These are phyloP conservation scores for Penicillium coffeae DNA, from an alignment of 495 filamentous ascomycete genomes.

Conservation along the genomic window DNA sequence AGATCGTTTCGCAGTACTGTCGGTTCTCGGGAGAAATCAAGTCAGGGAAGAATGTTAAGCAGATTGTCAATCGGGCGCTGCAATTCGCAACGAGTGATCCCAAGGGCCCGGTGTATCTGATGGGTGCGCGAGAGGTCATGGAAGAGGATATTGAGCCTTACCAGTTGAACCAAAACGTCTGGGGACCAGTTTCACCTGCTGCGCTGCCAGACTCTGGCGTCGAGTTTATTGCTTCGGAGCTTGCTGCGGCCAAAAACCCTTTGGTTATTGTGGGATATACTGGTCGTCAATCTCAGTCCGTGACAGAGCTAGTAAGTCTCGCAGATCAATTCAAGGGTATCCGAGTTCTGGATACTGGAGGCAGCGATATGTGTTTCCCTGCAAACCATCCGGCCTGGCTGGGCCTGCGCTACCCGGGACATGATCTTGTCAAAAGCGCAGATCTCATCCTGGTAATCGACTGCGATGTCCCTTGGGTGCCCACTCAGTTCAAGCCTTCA, in stretches of 20 bases:
- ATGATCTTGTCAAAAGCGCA: conserved; percentile 68
- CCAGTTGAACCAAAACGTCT: conserved; percentile 63
- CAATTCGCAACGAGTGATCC: conserved; percentile 82
- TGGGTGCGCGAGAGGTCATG: conserved; percentile 84
- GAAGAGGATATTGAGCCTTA: conserved; percentile 89
- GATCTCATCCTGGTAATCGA: conserved; percentile 85
- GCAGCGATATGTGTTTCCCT: conserved; percentile 95
- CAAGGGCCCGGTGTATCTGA: conserved; percentile 81
- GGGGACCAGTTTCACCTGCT: conserved; percentile 72
- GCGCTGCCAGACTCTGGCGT: conserved; percentile 66
- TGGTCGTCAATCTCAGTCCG: conserved; percentile 69
- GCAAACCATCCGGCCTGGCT: conserved; percentile 71
- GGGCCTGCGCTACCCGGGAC: conserved; percentile 71
- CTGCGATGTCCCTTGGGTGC: conserved; percentile 78
- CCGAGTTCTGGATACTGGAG: conserved; percentile 82
- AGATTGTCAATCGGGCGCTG: conserved; percentile 87
- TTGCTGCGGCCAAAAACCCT: conserved; percentile 71
- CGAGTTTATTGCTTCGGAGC: conserved; percentile 62
- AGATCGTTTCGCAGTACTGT: conserved; percentile 89
- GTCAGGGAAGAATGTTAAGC: conserved; percentile 88
- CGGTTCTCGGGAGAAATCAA: conserved; percentile 90
- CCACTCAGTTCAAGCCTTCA: conserved; percentile 54
- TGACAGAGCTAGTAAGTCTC: conserved; percentile 68
- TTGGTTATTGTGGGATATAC: conserved; percentile 80
- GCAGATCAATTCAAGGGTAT: conserved; percentile 75